phyloP scores from a whole-genome alignment of 129 eudicot genomes.

The Heracleum sosnowskyi region DNA sequence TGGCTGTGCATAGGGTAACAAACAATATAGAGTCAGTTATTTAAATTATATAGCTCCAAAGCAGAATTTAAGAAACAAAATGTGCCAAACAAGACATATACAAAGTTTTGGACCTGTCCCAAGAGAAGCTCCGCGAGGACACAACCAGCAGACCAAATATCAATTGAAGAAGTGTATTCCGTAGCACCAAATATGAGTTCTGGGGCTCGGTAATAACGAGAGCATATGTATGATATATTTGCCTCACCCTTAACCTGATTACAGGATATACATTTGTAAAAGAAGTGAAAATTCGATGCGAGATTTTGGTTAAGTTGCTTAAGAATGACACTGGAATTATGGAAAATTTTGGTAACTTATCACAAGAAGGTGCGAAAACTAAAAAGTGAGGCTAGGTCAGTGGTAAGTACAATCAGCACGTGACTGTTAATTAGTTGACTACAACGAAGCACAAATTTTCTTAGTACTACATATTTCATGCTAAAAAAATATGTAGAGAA shows the following conservation, averaged over 20 bases:
- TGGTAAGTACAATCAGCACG: not conserved
- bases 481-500: not conserved
- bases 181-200: constrained; percentile 96
- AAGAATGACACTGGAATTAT: not conserved
- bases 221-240: constrained; percentile 87
- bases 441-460: not conserved
- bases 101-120: constrained; percentile 61
- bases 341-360: not conserved
- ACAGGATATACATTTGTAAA: constrained; percentile 1
- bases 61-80: not conserved
- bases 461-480: not conserved
- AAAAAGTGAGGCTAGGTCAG: not conserved
- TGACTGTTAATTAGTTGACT: not conserved
- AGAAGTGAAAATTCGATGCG: not conserved
- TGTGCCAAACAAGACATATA: not conserved
- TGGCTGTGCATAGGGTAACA: constrained; percentile 37
- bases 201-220: constrained; percentile 92
- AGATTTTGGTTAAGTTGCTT: not conserved
- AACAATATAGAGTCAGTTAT: not conserved
- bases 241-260: constrained; percentile 81
- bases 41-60: not conserved
- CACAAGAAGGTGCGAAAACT: not conserved
- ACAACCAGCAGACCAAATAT: constrained; percentile 99
- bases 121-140: constrained; percentile 91
- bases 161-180: constrained; percentile 78